A percentile compares a stretch with the other conserved stretches of the same genome.
Evolutionary conservation across 2,329 filamentous ascomycete genomes (phyloP).

Genomic region (Fusarium multiceps): DNA sequence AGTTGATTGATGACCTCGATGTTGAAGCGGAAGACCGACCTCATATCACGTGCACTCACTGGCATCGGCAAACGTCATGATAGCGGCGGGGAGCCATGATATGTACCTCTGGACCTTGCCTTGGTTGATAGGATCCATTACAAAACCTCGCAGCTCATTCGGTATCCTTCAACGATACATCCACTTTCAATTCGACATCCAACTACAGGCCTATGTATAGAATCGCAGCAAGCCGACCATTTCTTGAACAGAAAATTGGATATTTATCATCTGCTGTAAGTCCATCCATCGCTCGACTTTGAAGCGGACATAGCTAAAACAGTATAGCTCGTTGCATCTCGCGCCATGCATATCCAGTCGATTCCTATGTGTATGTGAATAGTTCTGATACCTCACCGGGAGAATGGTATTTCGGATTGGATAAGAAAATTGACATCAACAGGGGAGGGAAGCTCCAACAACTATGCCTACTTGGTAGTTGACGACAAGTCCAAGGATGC

Average conservation of each 20-base stretch:
- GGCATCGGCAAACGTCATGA: conserved; percentile 41
- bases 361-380: conserved; percentile 85
- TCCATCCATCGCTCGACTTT: conserved; percentile 6
- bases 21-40: neutral
- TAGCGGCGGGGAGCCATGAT: conserved; percentile 27
- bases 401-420: neutral
- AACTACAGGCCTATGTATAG: conserved; percentile 54
- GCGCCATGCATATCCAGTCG: conserved; percentile 82
- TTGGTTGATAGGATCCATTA: conserved; percentile 33
- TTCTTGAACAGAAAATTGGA: conserved; percentile 49
- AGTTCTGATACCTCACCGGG: neutral
- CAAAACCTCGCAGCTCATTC: conserved; percentile 44
- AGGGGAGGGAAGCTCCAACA: conserved; percentile 83
- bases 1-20: neutral
- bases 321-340: conserved; percentile 34
- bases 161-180: conserved; percentile 19
- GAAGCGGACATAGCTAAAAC: conserved; percentile 2
- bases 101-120: conserved; percentile 4
- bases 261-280: conserved; percentile 37
- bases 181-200: neutral
- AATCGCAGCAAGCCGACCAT: conserved; percentile 52
- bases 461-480: conserved; percentile 86
- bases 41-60: conserved; percentile 38
- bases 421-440: conserved; percentile 20
- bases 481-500: conserved; percentile 83